A percentile compares a stretch with the other conserved stretches of the same genome.
These are phyloP conservation scores for Cutaneotrichosporon sp. DNA, from an alignment of 1,284 basidiomycete species.

Conservation along the genomic window DNA sequence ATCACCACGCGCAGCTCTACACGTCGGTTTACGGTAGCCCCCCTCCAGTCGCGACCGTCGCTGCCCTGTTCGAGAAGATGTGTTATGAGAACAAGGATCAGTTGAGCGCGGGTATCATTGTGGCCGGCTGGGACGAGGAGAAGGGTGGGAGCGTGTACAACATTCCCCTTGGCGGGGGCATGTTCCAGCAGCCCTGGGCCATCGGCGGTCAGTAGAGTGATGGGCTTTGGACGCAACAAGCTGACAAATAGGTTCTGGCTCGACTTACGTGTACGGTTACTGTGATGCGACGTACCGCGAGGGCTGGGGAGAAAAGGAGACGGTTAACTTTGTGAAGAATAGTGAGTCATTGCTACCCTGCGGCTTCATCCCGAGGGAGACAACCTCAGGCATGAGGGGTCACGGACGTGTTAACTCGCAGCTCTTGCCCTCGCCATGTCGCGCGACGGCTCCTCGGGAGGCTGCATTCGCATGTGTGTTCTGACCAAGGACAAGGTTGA, in stretches of 20 bases:
- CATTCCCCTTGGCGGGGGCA: constrained; percentile 86
- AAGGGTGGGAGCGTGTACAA: constrained; percentile 94
- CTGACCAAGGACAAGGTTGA: constrained; percentile 90
- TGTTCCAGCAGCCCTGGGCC: constrained; percentile 93
- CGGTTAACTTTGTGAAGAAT: constrained; percentile 91
- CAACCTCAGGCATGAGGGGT: too few relatives aligned
- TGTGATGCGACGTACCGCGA: constrained; percentile 97
- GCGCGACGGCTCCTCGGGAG: constrained; percentile 95
- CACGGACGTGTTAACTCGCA: too few relatives aligned
- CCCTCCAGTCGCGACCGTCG: constrained; percentile 77
- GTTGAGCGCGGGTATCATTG: constrained; percentile 91
- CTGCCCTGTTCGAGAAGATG: constrained; percentile 77
- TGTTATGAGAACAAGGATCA: constrained; percentile 93
- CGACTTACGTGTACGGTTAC: constrained; percentile 97
- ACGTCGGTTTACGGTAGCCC: constrained; percentile 59
- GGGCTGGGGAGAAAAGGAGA: constrained; percentile 87
- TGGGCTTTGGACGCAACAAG: not conserved
- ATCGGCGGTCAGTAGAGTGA: constrained; percentile 67
- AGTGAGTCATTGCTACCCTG: too few relatives aligned
- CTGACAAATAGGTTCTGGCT: constrained; percentile 72
- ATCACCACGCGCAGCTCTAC: constrained; percentile 78
- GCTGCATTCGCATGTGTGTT: constrained; percentile 94
- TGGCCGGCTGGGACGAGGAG: constrained; percentile 95
- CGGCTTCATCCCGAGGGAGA: too few relatives aligned
- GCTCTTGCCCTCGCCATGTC: constrained; percentile 95